phyloP scores from a whole-genome alignment of 495 filamentous ascomycete genomes.

The Talaromyces liani region DNA sequence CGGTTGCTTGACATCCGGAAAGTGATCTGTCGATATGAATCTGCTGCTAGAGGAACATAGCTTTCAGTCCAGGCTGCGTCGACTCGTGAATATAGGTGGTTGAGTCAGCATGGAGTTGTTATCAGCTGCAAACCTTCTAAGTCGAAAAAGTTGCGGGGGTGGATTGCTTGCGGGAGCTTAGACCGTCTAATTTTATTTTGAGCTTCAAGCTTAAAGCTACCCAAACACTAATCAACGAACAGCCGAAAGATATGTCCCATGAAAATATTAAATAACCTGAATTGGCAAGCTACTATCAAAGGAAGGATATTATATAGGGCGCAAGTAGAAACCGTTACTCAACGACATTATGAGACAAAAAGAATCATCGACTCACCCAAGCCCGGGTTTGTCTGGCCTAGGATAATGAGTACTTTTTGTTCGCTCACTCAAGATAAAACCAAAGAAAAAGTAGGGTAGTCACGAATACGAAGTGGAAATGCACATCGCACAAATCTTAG shows the following conservation, averaged over 20 bases:
- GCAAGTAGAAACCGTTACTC: constrained; percentile 41
- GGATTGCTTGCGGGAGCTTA: constrained; percentile 4
- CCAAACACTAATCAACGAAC: neutral
- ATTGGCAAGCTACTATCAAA: constrained; percentile 36
- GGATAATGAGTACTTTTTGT: constrained; percentile 6
- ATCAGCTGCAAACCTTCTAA: neutral
- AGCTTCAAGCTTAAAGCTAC: neutral
- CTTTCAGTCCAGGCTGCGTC: neutral
- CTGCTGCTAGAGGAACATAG: neutral
- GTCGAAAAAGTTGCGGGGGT: neutral
- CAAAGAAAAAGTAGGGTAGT: constrained; percentile 8
- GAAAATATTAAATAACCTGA: constrained; percentile 22
- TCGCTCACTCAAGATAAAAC: constrained; percentile 19
- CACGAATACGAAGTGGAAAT: neutral
- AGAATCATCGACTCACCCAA: constrained; percentile 8
- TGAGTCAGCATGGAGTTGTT: neutral
- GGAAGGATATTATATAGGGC: constrained; percentile 42
- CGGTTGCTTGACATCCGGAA: constrained; percentile 24
- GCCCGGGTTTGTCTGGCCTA: constrained; percentile 6
- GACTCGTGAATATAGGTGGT: neutral
- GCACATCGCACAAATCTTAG: constrained; percentile 3
- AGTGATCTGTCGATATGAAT: neutral
- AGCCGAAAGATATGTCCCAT: neutral
- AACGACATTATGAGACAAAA: constrained; percentile 32
- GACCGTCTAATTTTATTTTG: neutral